Percentiles rank a stretch among this genome's conserved stretches.
These are phyloP conservation scores for Eimeria necatrix DNA, from an alignment of 169 alveolate species.

Conservation along the genomic window DNA sequence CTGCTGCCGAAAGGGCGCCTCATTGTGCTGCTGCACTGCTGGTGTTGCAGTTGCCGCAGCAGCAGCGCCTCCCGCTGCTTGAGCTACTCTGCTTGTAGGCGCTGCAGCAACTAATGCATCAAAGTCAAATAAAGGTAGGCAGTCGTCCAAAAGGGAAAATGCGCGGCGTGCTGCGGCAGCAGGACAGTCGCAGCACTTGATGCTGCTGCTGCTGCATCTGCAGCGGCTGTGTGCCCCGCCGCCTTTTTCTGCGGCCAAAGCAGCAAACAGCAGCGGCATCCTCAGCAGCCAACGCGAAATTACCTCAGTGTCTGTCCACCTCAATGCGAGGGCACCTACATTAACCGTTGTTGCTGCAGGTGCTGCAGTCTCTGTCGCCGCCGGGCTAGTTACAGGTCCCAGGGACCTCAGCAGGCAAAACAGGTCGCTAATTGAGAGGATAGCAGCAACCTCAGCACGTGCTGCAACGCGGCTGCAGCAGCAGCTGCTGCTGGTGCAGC, in stretches of 20 bases:
- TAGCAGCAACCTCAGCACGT: constrained; percentile 45
- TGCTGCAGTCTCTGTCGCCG: neutral
- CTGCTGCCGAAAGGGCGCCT: constrained; percentile 50
- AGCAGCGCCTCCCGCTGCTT: neutral
- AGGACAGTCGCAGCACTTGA: constrained; percentile 6
- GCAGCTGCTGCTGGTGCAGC: constrained; percentile 39
- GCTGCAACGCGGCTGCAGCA: constrained; percentile 53
- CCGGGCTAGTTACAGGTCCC: neutral
- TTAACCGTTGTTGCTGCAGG: neutral
- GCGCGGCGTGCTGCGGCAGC: constrained; percentile 58
- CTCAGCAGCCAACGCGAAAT: constrained; percentile 32
- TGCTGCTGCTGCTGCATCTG: constrained; percentile 55
- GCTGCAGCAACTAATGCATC: neutral
- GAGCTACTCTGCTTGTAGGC: neutral
- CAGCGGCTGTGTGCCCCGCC: neutral
- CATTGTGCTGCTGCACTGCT: neutral
- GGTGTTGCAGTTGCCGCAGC: neutral
- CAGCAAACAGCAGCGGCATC: constrained; percentile 22
- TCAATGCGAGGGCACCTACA: constrained; percentile 38
- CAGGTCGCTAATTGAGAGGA: neutral
- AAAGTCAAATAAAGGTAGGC: constrained; percentile 3
- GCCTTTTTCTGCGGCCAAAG: neutral
- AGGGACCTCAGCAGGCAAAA: constrained; percentile 27
- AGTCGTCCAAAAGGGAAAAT: neutral
- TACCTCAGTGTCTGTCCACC: constrained; percentile 61